Conservation (phyloP, 2,329 filamentous ascomycete species). For the Fusarium siculi region DNA sequence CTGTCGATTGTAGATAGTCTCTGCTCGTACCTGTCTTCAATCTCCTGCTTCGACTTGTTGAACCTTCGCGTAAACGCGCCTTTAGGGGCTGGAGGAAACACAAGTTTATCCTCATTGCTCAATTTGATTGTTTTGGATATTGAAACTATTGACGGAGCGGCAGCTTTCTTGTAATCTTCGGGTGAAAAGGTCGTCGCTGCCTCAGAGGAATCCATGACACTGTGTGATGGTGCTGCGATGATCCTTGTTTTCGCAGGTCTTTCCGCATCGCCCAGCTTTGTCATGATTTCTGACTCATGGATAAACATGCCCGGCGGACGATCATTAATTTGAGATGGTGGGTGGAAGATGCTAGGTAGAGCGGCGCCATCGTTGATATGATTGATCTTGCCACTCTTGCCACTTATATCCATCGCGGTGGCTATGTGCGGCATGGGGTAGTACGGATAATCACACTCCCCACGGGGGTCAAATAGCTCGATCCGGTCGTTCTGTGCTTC, state of each 20-base stretch:
- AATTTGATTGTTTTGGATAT: accelerated
- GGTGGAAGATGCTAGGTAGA: no score
- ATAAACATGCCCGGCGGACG: no score
- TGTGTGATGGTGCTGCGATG: accelerated
- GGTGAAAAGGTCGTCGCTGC: neutral
- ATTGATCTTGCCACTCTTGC: no score
- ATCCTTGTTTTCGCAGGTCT: neutral
- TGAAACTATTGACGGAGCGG: neutral
- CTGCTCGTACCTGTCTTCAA: neutral
- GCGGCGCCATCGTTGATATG: no score
- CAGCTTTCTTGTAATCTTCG: neutral
- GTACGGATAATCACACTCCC: no score
- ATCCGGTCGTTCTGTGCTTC: no score
- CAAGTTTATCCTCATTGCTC: accelerated
- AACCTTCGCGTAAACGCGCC: accelerated
- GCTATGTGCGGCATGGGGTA: no score
- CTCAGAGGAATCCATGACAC: accelerated
- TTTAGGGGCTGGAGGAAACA: neutral
- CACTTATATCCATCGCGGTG: no score
- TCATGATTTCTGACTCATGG: neutral
- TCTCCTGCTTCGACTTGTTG: neutral
- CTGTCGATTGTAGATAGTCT: neutral
- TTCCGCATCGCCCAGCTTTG: accelerated
- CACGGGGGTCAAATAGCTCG: no score
- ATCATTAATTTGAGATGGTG: no score